phyloP scores from a whole-genome alignment of 2,329 filamentous ascomycete genomes.

The Monascus ruber region DNA sequence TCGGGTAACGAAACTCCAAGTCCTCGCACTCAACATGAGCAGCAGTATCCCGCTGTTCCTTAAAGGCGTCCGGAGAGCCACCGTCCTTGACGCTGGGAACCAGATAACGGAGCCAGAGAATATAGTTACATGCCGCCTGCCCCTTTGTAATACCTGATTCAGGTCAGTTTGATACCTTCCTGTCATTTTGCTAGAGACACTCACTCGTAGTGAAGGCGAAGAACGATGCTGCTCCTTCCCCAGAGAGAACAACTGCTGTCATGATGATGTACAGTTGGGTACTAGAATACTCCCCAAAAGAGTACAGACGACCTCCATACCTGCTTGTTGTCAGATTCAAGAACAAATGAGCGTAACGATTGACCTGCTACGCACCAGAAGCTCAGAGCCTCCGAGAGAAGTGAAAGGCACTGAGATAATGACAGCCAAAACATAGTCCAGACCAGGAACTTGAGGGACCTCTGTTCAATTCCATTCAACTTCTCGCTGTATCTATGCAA shows the following conservation, averaged over 20 bases:
- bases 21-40: not conserved
- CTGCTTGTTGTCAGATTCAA: not conserved
- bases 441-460: conserved; percentile 11
- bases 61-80: conserved; percentile 7
- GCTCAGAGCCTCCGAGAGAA: conserved; percentile 16
- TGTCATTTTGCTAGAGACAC: not conserved
- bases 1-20: not conserved
- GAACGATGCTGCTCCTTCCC: conserved; percentile 19
- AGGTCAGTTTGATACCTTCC: no score
- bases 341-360: conserved; percentile 2
- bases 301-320: not conserved
- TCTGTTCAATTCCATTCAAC: conserved; percentile 9
- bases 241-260: conserved; percentile 28
- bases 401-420: conserved; percentile 17
- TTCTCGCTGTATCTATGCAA: conserved; percentile 13
- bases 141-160: conserved; percentile 39
- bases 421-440: conserved; percentile 17
- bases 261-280: conserved; percentile 30
- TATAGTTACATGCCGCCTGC: conserved; percentile 39
- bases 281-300: not conserved
- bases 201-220: conserved; percentile 27
- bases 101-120: conserved; percentile 38
- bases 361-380: conserved; percentile 11
- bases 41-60: not conserved
- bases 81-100: conserved; percentile 32